phyloP scores from a whole-genome alignment of 2,329 filamentous ascomycete species.

The Helicocarpus griseus region DNA sequence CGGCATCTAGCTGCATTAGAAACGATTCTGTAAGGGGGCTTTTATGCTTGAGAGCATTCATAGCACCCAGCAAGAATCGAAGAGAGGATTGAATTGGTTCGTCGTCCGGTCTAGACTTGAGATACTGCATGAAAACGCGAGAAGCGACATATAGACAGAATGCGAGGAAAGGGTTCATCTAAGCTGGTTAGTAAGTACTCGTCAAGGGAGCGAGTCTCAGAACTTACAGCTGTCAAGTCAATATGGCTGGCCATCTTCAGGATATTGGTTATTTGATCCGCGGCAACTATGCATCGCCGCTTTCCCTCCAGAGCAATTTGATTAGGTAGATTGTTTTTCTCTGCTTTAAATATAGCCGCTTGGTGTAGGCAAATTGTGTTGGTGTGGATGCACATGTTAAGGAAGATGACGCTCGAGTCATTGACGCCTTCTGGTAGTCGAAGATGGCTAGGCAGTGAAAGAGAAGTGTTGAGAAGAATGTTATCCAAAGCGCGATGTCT shows the following conservation, averaged over 20 bases:
- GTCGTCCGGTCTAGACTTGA: conserved; percentile 89
- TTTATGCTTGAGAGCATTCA: conserved; percentile 77
- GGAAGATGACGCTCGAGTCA: conserved; percentile 80
- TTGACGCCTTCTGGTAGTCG: conserved; percentile 66
- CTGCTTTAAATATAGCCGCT: conserved; percentile 93
- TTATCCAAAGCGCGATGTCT: conserved; percentile 84
- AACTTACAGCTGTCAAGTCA: conserved; percentile 68
- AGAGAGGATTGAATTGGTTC: conserved; percentile 66
- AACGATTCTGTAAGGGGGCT: conserved; percentile 94
- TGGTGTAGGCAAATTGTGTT: conserved; percentile 97
- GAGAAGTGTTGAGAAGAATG: conserved; percentile 74
- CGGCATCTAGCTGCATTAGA: conserved; percentile 83
- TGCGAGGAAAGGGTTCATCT: conserved; percentile 94
- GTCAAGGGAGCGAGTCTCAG: conserved; percentile 5
- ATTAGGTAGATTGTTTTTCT: conserved; percentile 69
- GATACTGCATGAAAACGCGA: conserved; percentile 87
- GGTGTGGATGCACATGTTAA: conserved; percentile 95
- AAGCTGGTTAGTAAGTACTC: conserved; percentile 11
- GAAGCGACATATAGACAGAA: conserved; percentile 96
- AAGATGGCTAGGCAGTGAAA: conserved; percentile 70
- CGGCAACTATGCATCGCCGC: conserved; percentile 82
- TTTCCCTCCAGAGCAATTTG: conserved; percentile 83
- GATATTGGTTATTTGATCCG: conserved; percentile 85
- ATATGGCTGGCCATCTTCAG: conserved; percentile 93
- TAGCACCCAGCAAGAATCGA: conserved; percentile 82